Conservation (phyloP, 2,329 filamentous ascomycete species). For the Ophiocordyceps camponoti-floridani region DNA sequence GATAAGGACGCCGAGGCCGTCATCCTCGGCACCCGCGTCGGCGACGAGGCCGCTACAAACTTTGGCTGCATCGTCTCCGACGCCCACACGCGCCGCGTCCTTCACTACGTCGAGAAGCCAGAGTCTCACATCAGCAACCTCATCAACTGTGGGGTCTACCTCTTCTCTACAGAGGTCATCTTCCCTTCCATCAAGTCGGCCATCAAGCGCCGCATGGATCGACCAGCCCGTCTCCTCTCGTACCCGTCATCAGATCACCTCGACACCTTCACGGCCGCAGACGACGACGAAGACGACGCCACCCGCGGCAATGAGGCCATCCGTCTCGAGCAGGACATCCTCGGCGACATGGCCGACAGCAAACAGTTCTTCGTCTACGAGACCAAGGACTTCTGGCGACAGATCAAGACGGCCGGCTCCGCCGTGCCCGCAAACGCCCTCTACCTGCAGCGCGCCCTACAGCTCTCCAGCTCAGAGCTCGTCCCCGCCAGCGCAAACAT, state of each 20-base stretch:
- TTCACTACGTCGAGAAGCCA: constrained; percentile 98
- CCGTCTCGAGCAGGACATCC: constrained; percentile 89
- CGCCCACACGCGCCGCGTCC: constrained; percentile 78
- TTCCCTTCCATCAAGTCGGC: constrained; percentile 89
- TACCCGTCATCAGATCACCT: constrained; percentile 94
- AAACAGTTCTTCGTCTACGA: constrained; percentile 98
- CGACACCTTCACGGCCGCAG: constrained; percentile 38
- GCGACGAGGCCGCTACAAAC: constrained; percentile 81
- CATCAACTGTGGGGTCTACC: constrained; percentile 98
- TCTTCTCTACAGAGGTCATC: constrained; percentile 88
- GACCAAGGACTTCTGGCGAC: constrained; percentile 98
- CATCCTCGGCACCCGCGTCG: constrained; percentile 82
- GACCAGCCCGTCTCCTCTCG: constrained; percentile 66
- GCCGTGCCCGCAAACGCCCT: constrained; percentile 93
- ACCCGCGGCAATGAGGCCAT: constrained; percentile 73
- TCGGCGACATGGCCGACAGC: constrained; percentile 88
- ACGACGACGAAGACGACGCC: constrained; percentile 51
- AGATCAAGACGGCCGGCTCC: constrained; percentile 98
- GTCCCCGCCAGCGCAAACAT: constrained; percentile 72
- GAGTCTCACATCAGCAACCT: constrained; percentile 95
- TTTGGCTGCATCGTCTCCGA: constrained; percentile 98
- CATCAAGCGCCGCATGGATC: constrained; percentile 88
- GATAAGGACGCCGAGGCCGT: constrained; percentile 94
- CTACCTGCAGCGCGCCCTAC: constrained; percentile 87
- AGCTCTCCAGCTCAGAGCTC: constrained; percentile 61